Evolutionary conservation across 2,329 filamentous ascomycete species (phyloP), one percentile per base, ranked within the genome.

Genomic region (Fusarium penzigii): DNA sequence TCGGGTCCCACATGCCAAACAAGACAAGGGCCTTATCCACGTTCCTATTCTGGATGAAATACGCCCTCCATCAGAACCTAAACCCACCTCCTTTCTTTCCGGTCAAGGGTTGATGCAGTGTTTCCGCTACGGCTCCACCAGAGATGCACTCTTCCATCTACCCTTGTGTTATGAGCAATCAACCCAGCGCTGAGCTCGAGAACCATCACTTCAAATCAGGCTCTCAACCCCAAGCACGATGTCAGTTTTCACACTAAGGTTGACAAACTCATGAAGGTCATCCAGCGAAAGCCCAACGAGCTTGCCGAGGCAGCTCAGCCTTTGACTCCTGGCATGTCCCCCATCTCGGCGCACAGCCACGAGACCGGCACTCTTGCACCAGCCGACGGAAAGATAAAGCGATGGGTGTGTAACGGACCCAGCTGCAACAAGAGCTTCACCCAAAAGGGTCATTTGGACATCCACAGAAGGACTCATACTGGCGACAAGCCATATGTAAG

Each of bases 401-500:
- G 85, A 64, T 92, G 92, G 69, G 75, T 82, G 16, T 99, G 94
- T 72, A 81, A 80, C 17, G 79, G 91, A 39, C 81, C 85, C 8
- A 83, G 83, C 39, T 97, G 93, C 71, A 78, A 80, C 62, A 95
- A 94, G 76, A 85, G 82, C 56, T 97, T 97, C 71, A 85, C 84
- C 53, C 93, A 97, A 68, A 96, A 93, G 74, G 96, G 92, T 1
- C 93, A 97, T 64, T 80, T 97, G 11, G 89, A 94, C 55, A 97
- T 95, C 44, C 94, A 99, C 70, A 86, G 84, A 42, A 83, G 92
- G 58, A 87, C 89, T 5, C 94, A 99, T 71, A 96, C 90, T 2
- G 94, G 94, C 14, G 85, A 89, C 48, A 94, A 92, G 69, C 93
- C 93, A 54, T 97, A 93, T 69, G 88, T 96, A 76, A 78, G 90